Evolutionary conservation across 2,329 filamentous ascomycete species (phyloP), one percentile per base, ranked within the genome.

Genomic region (Penicillium sp.): DNA sequence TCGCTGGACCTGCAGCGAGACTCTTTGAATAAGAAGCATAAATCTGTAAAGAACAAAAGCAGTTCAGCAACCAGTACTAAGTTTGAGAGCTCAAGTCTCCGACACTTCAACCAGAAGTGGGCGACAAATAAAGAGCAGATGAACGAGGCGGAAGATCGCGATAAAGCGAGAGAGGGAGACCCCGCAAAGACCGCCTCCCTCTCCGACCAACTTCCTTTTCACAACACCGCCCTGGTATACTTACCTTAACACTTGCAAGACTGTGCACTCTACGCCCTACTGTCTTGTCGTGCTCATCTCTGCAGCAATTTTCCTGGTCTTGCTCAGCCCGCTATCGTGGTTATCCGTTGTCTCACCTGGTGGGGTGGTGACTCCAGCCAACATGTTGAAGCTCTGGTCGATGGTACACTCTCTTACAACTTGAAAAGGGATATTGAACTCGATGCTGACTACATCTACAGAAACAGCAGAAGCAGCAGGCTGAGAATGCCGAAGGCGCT

Each of bases 381-480:
- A 76, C 66, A 97, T 97, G 93, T 80, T 96, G 78, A 97, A 97
- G 77, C 96, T 97, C 77, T 97, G 91, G 93, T 95, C 89, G 63
- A 95, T 97, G 91, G 89, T 94, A 77, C 42, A 78, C 31, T 23
- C 31, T 20, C 10, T 18, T 18, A 27, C 31, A 3, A 38, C 26
- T 14, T 9, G 13, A 16, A n/a, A 23, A 13, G 8, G 13, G 6
- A 32, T 18, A 6, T 2, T 7, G 8, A n/a, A 16, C 27, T 16
- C 9, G 1, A 22, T 40, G 27, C 47, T 59, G 44, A 71, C 36
- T 64, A 18, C 14, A 1, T 24, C 9, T 42, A 51, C 43, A 69
- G 64, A 67, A 72, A 63, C 71, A 95, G 85, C 90, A 95, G 76
- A 93, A 96, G 74, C 87, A 96, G 77, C 89, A 96, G 77, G 89